Evolutionary conservation across 306 rosid species (phyloP).

Genomic region (Vachellia collinsii): DNA sequence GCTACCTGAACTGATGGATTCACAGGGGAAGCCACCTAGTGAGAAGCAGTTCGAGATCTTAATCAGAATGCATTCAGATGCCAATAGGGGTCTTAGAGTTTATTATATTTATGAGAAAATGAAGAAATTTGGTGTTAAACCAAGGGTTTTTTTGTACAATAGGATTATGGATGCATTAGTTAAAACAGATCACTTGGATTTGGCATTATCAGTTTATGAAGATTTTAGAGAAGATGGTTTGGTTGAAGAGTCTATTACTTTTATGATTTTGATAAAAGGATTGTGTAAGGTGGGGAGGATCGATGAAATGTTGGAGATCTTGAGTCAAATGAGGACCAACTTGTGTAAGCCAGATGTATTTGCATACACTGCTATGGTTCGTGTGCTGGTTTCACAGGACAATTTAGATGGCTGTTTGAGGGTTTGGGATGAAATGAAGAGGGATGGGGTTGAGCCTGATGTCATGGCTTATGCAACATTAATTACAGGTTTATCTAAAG

Average conservation of each 20-base stretch:
- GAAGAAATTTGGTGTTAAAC: slow-evolving; percentile 74
- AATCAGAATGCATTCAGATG: slow-evolving; percentile 74
- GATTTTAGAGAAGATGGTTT: slow-evolving; percentile 68
- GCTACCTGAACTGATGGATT: slow-evolving; percentile 75
- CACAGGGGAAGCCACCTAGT: slow-evolving; percentile 82
- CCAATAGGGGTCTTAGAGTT: slow-evolving; percentile 72
- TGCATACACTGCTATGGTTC: slow-evolving; percentile 75
- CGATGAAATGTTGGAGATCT: slow-evolving; percentile 64
- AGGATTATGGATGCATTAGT: slow-evolving; percentile 80
- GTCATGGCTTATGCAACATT: slow-evolving; percentile 79
- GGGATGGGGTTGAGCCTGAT: slow-evolving; percentile 61
- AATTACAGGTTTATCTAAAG: slow-evolving; percentile 61
- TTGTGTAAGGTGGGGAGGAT: slow-evolving; percentile 67
- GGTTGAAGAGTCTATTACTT: slow-evolving; percentile 80
- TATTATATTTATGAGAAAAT: slow-evolving; percentile 74
- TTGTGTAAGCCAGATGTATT: slow-evolving; percentile 84
- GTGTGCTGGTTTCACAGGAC: slow-evolving; percentile 58
- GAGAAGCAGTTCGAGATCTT: slow-evolving; percentile 89
- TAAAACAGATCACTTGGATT: slow-evolving; percentile 56
- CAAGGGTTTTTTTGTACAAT: slow-evolving; percentile 76
- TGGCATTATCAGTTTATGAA: slow-evolving; percentile 67
- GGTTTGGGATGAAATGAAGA: slow-evolving; percentile 87
- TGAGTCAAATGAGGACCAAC: slow-evolving; percentile 65
- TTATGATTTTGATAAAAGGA: slow-evolving; percentile 80
- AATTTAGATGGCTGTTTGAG: slow-evolving; percentile 67